Percentiles rank a stretch among this genome's conserved stretches.
These are phyloP conservation scores for Butyriboletus loyo DNA, from an alignment of 768 basidiomycete genomes.

Conservation along the genomic window DNA sequence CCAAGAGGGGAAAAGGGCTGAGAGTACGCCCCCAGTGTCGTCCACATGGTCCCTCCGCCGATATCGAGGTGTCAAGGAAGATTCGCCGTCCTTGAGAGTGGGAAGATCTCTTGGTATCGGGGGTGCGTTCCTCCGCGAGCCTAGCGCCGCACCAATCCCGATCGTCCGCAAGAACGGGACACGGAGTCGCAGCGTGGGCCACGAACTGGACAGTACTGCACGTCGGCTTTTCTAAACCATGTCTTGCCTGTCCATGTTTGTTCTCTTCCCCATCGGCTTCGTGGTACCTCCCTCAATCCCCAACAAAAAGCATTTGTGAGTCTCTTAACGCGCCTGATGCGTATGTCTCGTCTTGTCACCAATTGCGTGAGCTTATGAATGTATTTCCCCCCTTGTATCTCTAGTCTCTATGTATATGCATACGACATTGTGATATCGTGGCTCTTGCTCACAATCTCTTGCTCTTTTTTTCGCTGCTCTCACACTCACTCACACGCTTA, in stretches of 20 bases:
- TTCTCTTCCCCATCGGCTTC: background rate
- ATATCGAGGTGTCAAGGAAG: conserved; percentile 14
- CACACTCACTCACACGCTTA: background rate
- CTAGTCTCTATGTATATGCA: conserved; percentile 12
- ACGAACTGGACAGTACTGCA: conserved; percentile 12
- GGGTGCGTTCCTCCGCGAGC: conserved; percentile 28
- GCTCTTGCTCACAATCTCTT: background rate
- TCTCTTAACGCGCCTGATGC: conserved; percentile 5
- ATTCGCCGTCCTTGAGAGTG: background rate
- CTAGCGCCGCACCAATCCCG: conserved; percentile 24
- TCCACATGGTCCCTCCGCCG: conserved; percentile 17
- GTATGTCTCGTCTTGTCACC: background rate
- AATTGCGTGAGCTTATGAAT: conserved; percentile 14
- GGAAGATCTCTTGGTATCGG: conserved; percentile 3
- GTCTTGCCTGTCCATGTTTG: background rate
- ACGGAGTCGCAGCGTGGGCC: conserved; percentile 29
- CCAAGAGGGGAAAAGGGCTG: conserved; percentile 21
- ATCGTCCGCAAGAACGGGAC: conserved; percentile 17
- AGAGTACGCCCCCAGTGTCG: conserved; percentile 30
- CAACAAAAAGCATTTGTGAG: conserved; percentile 15
- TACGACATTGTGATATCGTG: conserved; percentile 7
- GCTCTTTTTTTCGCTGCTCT: background rate
- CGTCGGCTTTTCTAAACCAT: conserved; percentile 16
- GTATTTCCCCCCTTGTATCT: conserved; percentile 9
- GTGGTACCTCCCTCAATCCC: background rate